Percentiles rank a stretch among this genome's conserved stretches.
These are phyloP conservation scores for Mycena metata DNA, from an alignment of 768 basidiomycete species.

Conservation along the genomic window DNA sequence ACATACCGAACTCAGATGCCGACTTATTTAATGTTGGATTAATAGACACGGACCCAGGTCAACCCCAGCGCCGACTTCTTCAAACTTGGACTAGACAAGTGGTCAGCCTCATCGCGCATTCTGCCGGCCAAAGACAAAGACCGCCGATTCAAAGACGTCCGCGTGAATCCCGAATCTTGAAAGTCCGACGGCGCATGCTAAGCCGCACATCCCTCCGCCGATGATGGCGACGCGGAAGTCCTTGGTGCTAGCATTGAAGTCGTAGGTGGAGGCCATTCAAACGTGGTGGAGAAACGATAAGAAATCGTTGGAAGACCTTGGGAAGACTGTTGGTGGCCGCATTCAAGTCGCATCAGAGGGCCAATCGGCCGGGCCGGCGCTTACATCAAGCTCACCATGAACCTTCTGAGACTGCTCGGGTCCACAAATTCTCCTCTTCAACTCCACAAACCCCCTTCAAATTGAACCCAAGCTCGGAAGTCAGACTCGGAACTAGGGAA, in stretches of 20 bases:
- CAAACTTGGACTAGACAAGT: slow-evolving; percentile 57
- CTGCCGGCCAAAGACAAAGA: slow-evolving; percentile 39
- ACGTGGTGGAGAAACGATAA: neutral
- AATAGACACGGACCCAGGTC: slow-evolving; percentile 54
- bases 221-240: slow-evolving; percentile 66
- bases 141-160: slow-evolving; percentile 68
- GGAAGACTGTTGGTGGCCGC: too few relatives aligned
- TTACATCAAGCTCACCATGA: too few relatives aligned
- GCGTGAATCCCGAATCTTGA: slow-evolving; percentile 57
- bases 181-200: slow-evolving; percentile 63
- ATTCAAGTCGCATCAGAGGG: too few relatives aligned
- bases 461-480: too few relatives aligned
- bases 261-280: neutral
- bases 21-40: neutral
- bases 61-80: slow-evolving; percentile 69
- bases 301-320: too few relatives aligned
- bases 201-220: slow-evolving; percentile 69
- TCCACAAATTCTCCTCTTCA: too few relatives aligned
- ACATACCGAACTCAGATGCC: neutral
- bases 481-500: too few relatives aligned
- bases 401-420: too few relatives aligned
- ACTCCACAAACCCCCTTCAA: too few relatives aligned
- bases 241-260: slow-evolving; percentile 40
- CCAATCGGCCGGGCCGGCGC: too few relatives aligned
- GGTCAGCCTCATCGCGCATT: slow-evolving; percentile 12